Evolutionary conservation across 495 filamentous ascomycete species (phyloP).

Genomic region (Margaritispora aquatica): DNA sequence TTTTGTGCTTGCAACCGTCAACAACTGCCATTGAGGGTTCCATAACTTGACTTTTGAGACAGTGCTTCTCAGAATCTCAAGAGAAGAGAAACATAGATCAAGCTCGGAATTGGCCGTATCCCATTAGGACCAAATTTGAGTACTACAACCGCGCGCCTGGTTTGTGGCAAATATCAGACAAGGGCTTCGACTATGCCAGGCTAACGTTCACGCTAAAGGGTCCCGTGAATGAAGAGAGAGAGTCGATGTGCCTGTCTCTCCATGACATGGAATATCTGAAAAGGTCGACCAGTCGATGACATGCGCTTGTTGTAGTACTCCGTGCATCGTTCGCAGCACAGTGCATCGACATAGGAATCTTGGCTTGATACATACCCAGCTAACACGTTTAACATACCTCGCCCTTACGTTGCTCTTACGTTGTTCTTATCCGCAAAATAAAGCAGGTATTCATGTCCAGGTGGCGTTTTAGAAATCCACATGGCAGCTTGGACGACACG

Average conservation of each 20-base stretch:
- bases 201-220: neutral
- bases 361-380: neutral
- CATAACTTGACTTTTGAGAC: no score
- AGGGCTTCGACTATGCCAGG: neutral
- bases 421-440: neutral
- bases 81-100: neutral
- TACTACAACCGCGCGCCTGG: neutral
- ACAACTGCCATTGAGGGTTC: no score
- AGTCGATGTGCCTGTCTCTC: no score
- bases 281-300: neutral
- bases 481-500: neutral
- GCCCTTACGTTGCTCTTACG: neutral
- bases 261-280: no score
- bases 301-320: neutral
- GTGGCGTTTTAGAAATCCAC: neutral
- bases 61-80: neutral
- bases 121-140: neutral
- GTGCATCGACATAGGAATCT: slow-evolving; percentile 3
- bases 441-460: neutral
- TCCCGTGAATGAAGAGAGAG: no score
- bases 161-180: neutral
- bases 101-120: neutral
- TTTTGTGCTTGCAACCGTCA: no score
- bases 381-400: no score
- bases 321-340: slow-evolving; percentile 1